Evolutionary conservation across 441 rosid species (phyloP), one percentile per base, ranked within the genome.

Genomic region (Erysimum cheiri): DNA sequence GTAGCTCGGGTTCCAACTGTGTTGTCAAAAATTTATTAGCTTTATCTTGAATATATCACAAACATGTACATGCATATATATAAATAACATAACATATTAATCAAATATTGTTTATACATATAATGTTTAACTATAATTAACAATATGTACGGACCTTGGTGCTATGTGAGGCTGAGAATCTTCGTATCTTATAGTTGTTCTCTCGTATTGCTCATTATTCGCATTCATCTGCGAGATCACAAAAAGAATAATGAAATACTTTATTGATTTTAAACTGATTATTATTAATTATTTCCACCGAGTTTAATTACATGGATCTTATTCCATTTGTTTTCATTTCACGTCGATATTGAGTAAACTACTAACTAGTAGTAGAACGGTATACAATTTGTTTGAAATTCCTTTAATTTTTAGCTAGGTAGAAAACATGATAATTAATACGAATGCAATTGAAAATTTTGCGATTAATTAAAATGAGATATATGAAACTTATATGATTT

Each of bases 1-100:
- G 69, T 64, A 76, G 50, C 80, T 79, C 11, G 82, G 82, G 57
- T 79, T 84, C 96, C 98, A 85, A 78, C 95, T 87, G 87, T 67
- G 46, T 74, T 69, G 6, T 35, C 14, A 50, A 35, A 17, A 53
- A 29, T 48, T 7, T 1, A 15, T 17, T 56, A 47, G 67, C 50
- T 15, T 67, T 46, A 22, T 22, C 69, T 22, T 41, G 26, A 52
- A 19, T 59, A 15, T 29, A 60, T 31, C 50, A 47, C 17, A 22
- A 60, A 78, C 37, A 39, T 80, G 24, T 13, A 84, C 64, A 82
- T 10, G 75, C 5, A 80, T 37, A 24, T 78, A 36, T 14, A 81
- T 76, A 86, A 12, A 75, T 6, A 70, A 24, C 1, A 32, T 31
- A 40, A 14, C 28, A 61, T 13, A n/a, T 60, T 52, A 17, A 60